Percentiles rank a stretch among this genome's conserved stretches.
These are phyloP conservation scores for Aspergillus flavus DNA, from an alignment of 2,329 filamentous ascomycete species.

Conservation along the genomic window DNA sequence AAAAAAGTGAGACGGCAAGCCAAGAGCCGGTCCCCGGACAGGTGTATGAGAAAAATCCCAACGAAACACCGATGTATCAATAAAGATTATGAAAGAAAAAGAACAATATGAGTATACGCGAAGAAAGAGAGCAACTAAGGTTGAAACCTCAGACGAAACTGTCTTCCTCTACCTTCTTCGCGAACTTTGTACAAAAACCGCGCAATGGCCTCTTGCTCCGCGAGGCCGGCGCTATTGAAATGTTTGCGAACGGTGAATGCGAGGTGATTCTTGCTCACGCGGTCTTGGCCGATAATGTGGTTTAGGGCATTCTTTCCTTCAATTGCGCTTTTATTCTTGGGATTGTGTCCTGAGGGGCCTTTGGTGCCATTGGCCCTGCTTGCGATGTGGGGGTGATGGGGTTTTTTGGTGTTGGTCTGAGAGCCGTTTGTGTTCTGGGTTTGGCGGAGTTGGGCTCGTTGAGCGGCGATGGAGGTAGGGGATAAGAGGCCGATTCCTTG, in stretches of 20 bases:
- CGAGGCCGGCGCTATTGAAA: constrained; percentile 50
- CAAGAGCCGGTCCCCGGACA: neutral
- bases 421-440: constrained; percentile 18
- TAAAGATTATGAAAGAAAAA: neutral
- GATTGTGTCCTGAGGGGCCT: constrained; percentile 9
- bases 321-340: constrained; percentile 12
- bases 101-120: neutral
- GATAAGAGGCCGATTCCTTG: constrained; percentile 48
- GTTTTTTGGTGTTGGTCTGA: constrained; percentile 8
- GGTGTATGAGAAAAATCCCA: neutral
- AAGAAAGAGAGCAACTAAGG: constrained; percentile 27
- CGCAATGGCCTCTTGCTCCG: constrained; percentile 52
- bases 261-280: constrained; percentile 46
- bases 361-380: constrained; percentile 14
- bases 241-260: constrained; percentile 49
- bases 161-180: constrained; percentile 45
- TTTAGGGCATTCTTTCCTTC: constrained; percentile 25
- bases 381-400: constrained; percentile 9
- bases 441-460: constrained; percentile 20
- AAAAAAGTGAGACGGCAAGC: neutral
- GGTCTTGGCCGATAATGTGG: constrained; percentile 39
- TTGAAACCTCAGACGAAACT: constrained; percentile 47
- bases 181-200: constrained; percentile 52
- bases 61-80: neutral
- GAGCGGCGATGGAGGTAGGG: constrained; percentile 47